Base-by-base conservation (phyloP, 169 alveolate genomes). In the Fabrea salina region DNA sequence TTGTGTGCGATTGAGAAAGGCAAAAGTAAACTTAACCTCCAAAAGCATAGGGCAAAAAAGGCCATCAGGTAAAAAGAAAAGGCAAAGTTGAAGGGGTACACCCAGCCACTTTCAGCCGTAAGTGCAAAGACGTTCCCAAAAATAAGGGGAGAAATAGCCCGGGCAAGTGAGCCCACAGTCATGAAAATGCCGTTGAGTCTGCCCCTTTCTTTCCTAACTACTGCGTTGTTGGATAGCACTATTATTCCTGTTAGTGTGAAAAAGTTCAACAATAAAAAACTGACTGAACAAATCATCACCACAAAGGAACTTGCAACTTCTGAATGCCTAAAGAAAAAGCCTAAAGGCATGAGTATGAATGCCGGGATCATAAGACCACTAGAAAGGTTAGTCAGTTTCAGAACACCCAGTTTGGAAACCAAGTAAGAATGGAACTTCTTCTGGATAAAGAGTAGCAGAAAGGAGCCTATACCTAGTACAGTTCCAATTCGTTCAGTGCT, bases 11-110 rank as follows among this genome's bases (percentile, higher is more conserved):
- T 54, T 54, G 13, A 54, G 66, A 6, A 19, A 8, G 13, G 66
- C 13, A 33, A 7, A 19, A n/a, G 25, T 7, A 54, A 11, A 6
- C 66, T 8, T 54, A 54, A 19, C 13, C 6, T 22, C 33, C 13
- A 11, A 33, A 19, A 19, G 25, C 25, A 11, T n/a, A 54, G n/a
- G 6, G 25, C 66, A 54, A 8, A 54, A 11, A 70, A 1, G 1
- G 79, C 64, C 0, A 70, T 6, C 27, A 70, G 5, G n/a, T 27
- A 25, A 47, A 43, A 68, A 11, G 79, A 19, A 49, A 68, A 68
- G 13, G 58, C 33, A 32, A 19, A 68, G 33, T 68, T 49, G 8
- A 68, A 68, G n/a, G 79, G 79, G 32, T 41, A 68, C 11, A 35
- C 27, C 4, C 11, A 5, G 3, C 41, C 59, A 11, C 64, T 32